Evolutionary conservation across 2,329 filamentous ascomycete genomes (phyloP).

Genomic region (Chalara sp.): DNA sequence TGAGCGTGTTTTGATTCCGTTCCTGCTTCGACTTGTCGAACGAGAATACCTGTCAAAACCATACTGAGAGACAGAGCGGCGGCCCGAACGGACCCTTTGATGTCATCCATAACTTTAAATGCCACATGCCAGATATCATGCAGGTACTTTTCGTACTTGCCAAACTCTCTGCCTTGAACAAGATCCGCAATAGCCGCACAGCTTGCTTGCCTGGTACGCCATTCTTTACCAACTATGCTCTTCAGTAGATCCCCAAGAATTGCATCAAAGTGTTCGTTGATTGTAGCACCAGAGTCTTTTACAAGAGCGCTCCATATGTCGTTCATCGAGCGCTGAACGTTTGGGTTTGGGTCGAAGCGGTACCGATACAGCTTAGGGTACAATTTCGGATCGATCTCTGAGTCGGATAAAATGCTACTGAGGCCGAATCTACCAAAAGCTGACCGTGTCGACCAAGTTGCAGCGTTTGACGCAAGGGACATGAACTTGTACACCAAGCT

Average conservation of each 20-base stretch:
- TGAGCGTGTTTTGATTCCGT: conserved; percentile 62
- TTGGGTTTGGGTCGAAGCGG: conserved; percentile 88
- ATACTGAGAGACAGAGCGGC: conserved; percentile 79
- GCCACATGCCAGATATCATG: conserved; percentile 78
- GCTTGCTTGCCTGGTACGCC: conserved; percentile 87
- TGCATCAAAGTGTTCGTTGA: conserved; percentile 76
- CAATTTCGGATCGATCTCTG: conserved; percentile 81
- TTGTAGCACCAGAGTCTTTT: conserved; percentile 71
- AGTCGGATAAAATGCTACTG: conserved; percentile 85
- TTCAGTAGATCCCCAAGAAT: conserved; percentile 85
- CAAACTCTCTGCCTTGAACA: conserved; percentile 70
- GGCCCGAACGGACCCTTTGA: conserved; percentile 81
- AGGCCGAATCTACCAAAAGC: conserved; percentile 93
- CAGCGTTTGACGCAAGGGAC: conserved; percentile 91
- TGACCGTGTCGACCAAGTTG: conserved; percentile 94
- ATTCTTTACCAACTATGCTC: conserved; percentile 84
- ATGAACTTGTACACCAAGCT: conserved; percentile 98
- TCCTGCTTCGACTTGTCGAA: conserved; percentile 77
- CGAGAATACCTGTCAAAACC: conserved; percentile 75
- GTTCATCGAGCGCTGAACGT: conserved; percentile 92
- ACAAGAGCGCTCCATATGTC: conserved; percentile 97
- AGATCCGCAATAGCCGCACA: conserved; percentile 86
- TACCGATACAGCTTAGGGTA: conserved; percentile 95
- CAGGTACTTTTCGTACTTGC: conserved; percentile 77
- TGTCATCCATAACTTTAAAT: conserved; percentile 91